Evolutionary conservation across 2,329 filamentous ascomycete species (phyloP).

Genomic region (Fusarium sp.): DNA sequence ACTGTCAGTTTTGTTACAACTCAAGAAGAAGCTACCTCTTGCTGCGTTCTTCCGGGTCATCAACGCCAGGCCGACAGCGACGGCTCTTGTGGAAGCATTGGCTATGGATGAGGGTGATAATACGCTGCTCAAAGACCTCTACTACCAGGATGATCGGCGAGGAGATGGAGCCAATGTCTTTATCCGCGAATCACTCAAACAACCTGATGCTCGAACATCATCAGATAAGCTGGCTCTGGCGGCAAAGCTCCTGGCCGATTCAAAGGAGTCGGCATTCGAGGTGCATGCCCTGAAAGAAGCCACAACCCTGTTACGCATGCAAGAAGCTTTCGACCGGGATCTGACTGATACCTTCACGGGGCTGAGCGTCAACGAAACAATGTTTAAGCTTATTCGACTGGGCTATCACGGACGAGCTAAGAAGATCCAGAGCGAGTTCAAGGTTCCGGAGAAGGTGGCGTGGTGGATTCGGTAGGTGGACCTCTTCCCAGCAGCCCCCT

Average conservation of each 20-base stretch:
- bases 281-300: constrained; percentile 82
- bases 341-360: constrained; percentile 81
- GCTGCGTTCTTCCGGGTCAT: constrained; percentile 93
- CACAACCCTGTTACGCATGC: constrained; percentile 80
- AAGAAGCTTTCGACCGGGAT: constrained; percentile 88
- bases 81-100: constrained; percentile 87
- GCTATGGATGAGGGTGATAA: constrained; percentile 78
- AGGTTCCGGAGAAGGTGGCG: constrained; percentile 87
- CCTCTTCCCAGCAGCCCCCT: constrained; percentile 23
- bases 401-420: constrained; percentile 87
- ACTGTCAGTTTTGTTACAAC: constrained; percentile 85
- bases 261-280: constrained; percentile 81
- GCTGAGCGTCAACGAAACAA: constrained; percentile 88
- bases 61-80: constrained; percentile 85
- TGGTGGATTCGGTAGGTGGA: constrained; percentile 78
- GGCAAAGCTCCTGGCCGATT: constrained; percentile 82
- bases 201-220: constrained; percentile 74
- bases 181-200: constrained; percentile 81
- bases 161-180: constrained; percentile 90
- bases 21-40: constrained; percentile 90
- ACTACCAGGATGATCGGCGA: constrained; percentile 95
- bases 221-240: constrained; percentile 91
- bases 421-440: constrained; percentile 92
- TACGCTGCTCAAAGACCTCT: constrained; percentile 88
- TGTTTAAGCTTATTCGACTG: constrained; percentile 85